Evolutionary conservation across 2,329 filamentous ascomycete species (phyloP).

Genomic region (Pseudonectria foliicola): DNA sequence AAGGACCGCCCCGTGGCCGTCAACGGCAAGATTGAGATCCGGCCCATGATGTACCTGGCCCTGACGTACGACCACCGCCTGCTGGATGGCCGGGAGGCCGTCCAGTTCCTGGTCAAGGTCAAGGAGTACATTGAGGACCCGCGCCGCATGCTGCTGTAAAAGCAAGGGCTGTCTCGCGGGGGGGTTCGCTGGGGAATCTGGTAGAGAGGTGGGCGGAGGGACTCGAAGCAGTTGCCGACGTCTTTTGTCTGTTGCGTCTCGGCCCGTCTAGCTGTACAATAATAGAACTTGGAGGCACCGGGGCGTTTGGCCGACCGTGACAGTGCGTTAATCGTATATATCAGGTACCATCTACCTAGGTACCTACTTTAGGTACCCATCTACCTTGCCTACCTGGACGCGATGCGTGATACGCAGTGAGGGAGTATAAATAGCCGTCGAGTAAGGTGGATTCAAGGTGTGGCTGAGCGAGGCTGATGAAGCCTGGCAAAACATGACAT

Average conservation of each 20-base stretch:
- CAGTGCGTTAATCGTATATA: too few species aligned
- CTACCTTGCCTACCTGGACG: too few species aligned
- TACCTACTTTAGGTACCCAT: too few species aligned
- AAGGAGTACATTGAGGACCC: slow-evolving; percentile 98
- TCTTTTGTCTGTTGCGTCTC: neutral
- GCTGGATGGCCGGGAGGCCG: slow-evolving; percentile 88
- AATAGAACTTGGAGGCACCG: slow-evolving; percentile 4
- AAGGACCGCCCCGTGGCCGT: slow-evolving; percentile 88
- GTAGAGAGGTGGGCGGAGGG: neutral
- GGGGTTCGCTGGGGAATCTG: slow-evolving; percentile 8
- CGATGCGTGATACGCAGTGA: too few species aligned
- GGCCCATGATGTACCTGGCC: slow-evolving; percentile 99
- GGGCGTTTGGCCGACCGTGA: neutral
- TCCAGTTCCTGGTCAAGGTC: slow-evolving; percentile 92
- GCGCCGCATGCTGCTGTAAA: slow-evolving; percentile 72
- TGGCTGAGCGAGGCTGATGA: too few species aligned
- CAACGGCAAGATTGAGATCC: slow-evolving; percentile 89
- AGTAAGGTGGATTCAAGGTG: too few species aligned
- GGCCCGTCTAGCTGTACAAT: slow-evolving; percentile 8
- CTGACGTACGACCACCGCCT: slow-evolving; percentile 97
- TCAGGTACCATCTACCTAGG: too few species aligned
- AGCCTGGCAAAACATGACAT: too few species aligned
- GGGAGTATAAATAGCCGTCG: too few species aligned
- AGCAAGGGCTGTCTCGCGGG: neutral
- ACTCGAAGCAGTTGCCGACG: neutral